Conservation (phyloP, 805 yeast genomes). For the Wickerhamomyces chaumierensis region DNA sequence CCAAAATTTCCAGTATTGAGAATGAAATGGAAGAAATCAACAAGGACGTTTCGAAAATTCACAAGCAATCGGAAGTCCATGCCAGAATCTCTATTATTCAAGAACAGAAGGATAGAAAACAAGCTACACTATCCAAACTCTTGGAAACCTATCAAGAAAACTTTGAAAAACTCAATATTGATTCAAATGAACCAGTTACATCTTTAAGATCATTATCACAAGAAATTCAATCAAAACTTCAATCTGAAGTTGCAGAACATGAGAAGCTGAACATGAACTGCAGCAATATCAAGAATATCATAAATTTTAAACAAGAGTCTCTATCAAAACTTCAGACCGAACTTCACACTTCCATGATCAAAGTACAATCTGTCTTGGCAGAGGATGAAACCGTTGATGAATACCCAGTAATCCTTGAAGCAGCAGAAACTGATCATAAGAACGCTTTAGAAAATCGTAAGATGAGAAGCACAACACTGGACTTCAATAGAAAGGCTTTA, state of each 20-base stretch:
- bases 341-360: conserved; percentile 4
- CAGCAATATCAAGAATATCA: conserved; percentile 8
- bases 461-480: conserved; percentile 55
- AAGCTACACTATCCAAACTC: conserved; percentile 20
- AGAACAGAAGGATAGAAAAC: conserved; percentile 27
- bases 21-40: conserved; percentile 40
- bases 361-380: conserved; percentile 13
- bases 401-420: conserved; percentile 38
- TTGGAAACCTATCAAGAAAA: conserved; percentile 13
- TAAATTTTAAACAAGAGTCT: conserved; percentile 7
- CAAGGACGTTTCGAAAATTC: conserved; percentile 36
- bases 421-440: conserved; percentile 51
- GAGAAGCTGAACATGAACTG: conserved; percentile 2
- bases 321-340: conserved; percentile 4
- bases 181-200: conserved; percentile 5
- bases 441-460: conserved; percentile 55
- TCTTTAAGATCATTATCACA: not conserved
- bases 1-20: conserved; percentile 26
- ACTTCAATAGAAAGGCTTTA: conserved; percentile 61
- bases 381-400: conserved; percentile 30
- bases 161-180: conserved; percentile 14
- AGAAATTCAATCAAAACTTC: conserved; percentile 1
- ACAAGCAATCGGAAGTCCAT: conserved; percentile 45
- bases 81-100: conserved; percentile 38
- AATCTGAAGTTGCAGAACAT: conserved; percentile 3